These are phyloP conservation scores for Clavariopsis aquatica DNA, from an alignment of 495 filamentous ascomycete species.

Conservation along the genomic window DNA sequence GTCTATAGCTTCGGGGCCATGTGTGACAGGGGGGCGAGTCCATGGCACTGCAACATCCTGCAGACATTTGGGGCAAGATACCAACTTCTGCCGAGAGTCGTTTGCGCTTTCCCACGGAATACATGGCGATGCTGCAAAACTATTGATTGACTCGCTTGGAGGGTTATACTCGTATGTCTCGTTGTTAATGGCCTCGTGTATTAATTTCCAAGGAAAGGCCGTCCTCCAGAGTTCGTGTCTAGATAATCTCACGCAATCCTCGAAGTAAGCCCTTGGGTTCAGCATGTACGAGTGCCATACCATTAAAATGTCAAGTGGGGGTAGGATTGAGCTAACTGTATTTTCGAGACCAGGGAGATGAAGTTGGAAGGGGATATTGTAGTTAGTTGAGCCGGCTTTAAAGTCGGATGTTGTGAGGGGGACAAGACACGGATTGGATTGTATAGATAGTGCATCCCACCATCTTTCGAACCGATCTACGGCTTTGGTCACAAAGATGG, in stretches of 20 bases:
- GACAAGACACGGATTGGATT: background rate
- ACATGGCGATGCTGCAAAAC: conserved; percentile 56
- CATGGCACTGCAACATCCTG: conserved; percentile 54
- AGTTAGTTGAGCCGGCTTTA: background rate
- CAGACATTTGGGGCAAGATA: conserved; percentile 62
- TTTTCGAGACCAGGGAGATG: conserved; percentile 4
- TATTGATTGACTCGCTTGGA: conserved; percentile 46
- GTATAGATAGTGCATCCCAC: conserved; percentile 54
- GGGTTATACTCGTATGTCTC: conserved; percentile 63
- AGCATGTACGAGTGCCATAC: conserved; percentile 88
- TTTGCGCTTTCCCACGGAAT: conserved; percentile 62
- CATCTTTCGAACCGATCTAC: conserved; percentile 72
- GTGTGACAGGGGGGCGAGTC: conserved; percentile 2
- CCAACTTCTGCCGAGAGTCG: conserved; percentile 50
- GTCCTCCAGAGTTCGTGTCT: conserved; percentile 62
- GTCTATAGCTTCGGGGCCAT: conserved; percentile 3
- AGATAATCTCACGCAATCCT: conserved; percentile 70
- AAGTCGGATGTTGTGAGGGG: conserved; percentile 17
- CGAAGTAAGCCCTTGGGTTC: conserved; percentile 74
- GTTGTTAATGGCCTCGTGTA: conserved; percentile 61
- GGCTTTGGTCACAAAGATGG: conserved; percentile 70
- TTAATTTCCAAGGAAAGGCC: conserved; percentile 69
- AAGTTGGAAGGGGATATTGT: background rate
- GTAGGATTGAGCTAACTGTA: conserved; percentile 19
- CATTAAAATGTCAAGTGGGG: conserved; percentile 72